A percentile compares a stretch with the other conserved stretches of the same genome.
phyloP scores from a whole-genome alignment of 768 basidiomycete species.

The Russula dissimulans region DNA sequence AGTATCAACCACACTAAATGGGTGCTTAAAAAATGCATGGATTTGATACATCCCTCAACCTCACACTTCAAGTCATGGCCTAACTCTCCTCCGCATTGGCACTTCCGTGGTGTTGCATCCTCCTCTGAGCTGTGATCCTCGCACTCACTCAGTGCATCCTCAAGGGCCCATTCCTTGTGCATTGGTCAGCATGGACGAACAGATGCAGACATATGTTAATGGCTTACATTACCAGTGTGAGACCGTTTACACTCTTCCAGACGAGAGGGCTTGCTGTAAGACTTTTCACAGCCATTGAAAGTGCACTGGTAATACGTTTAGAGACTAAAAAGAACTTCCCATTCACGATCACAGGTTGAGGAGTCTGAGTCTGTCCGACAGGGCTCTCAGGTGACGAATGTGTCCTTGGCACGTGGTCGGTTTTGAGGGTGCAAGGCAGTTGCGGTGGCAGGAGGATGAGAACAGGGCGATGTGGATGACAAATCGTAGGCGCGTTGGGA shows the following conservation, averaged over 20 bases:
- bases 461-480: no score
- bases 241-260: slow-evolving; percentile 79
- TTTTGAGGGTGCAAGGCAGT: no score
- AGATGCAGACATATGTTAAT: not conserved
- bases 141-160: slow-evolving; percentile 33
- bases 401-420: no score
- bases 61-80: slow-evolving; percentile 76
- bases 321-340: slow-evolving; percentile 22
- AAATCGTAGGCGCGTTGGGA: no score
- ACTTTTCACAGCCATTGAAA: slow-evolving; percentile 60
- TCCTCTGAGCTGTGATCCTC: slow-evolving; percentile 26
- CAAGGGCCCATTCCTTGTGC: slow-evolving; percentile 62
- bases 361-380: no score
- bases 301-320: slow-evolving; percentile 54
- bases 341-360: slow-evolving; percentile 12
- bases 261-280: slow-evolving; percentile 78
- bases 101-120: slow-evolving; percentile 35
- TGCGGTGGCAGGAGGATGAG: no score
- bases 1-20: not conserved
- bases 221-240: slow-evolving; percentile 78
- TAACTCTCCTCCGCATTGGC: slow-evolving; percentile 60
- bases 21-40: slow-evolving; percentile 36
- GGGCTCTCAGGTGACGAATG: no score
- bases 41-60: slow-evolving; percentile 68
- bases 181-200: slow-evolving; percentile 26